phyloP scores from a whole-genome alignment of 768 basidiomycete species.

The Mycena vitilis region DNA sequence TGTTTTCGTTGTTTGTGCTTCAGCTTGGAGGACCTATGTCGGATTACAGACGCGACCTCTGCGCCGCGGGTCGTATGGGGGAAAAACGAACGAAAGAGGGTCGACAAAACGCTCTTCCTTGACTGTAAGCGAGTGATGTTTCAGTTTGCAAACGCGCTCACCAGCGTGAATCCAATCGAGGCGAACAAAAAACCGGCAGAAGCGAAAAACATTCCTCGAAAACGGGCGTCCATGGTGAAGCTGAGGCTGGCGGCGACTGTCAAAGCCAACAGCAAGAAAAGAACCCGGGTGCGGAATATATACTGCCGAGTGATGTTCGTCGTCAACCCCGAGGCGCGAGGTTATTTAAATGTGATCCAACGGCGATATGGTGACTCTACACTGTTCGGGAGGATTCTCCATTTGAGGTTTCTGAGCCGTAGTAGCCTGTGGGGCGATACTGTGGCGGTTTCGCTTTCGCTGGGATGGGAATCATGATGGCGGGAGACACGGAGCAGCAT shows the following conservation, averaged over 20 bases:
- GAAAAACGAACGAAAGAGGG: constrained; percentile 27
- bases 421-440: too few species aligned
- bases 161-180: constrained; percentile 36
- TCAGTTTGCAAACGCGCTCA: constrained; percentile 11
- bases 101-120: constrained; percentile 33
- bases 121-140: constrained; percentile 13
- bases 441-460: too few species aligned
- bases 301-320: not conserved
- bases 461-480: too few species aligned
- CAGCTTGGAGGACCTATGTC: not conserved
- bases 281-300: constrained; percentile 3
- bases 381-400: too few species aligned
- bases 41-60: constrained; percentile 17
- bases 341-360: not conserved
- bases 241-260: constrained; percentile 31
- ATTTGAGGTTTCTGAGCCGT: too few species aligned
- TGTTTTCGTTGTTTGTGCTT: constrained; percentile 14
- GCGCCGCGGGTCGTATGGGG: constrained; percentile 24
- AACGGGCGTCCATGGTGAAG: constrained; percentile 30
- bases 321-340: too few species aligned
- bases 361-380: too few species aligned
- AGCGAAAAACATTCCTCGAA: constrained; percentile 30
- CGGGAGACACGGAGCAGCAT: too few species aligned
- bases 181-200: constrained; percentile 32
- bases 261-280: constrained; percentile 30